A percentile compares a stretch with the other conserved stretches of the same genome.
Evolutionary conservation across 208 protist genomes (phyloP).

Genomic region (Herpetomonas tarakana): DNA sequence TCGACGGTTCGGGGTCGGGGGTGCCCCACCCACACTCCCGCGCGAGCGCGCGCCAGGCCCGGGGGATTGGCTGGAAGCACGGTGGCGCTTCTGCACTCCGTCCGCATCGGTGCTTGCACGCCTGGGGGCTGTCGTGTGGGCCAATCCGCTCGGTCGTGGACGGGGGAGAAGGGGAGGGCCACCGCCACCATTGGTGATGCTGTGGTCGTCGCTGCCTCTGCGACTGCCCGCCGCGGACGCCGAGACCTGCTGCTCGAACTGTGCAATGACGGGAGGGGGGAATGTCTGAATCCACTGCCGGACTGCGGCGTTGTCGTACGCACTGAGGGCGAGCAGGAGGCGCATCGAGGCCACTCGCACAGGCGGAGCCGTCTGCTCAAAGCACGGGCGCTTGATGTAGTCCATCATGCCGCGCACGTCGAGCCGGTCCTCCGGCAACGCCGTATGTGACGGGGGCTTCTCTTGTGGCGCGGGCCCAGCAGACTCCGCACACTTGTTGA

Average conservation of each 20-base stretch:
- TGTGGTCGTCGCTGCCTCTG: conserved; percentile 13
- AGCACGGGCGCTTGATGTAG: conserved; percentile 59
- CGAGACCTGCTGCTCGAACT: conserved; percentile 23
- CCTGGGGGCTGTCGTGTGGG: not conserved
- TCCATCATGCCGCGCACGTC: conserved; percentile 53
- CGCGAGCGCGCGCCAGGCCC: conserved; percentile 3
- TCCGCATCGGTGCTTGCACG: not conserved
- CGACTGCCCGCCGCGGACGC: conserved; percentile 5
- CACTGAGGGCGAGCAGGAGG: conserved; percentile 40
- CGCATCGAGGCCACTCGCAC: conserved; percentile 39
- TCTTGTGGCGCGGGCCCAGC: not conserved
- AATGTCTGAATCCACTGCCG: conserved; percentile 14
- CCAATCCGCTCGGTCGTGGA: conserved; percentile 3
- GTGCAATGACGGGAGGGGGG: conserved; percentile 3
- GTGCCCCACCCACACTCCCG: not conserved
- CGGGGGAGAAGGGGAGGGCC: conserved; percentile 1
- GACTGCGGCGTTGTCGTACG: conserved; percentile 6
- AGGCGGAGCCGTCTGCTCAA: conserved; percentile 40
- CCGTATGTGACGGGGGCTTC: not conserved
- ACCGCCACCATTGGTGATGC: conserved; percentile 31
- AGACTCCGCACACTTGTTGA: conserved; percentile 15
- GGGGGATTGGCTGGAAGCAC: conserved; percentile 21
- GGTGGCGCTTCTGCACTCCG: conserved; percentile 14
- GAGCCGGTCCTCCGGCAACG: conserved; percentile 11
- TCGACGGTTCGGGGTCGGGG: not conserved